A percentile compares a stretch with the other conserved stretches of the same genome.
Conservation (phyloP, 768 basidiomycete species). For the Pulveroboletus sp. region DNA sequence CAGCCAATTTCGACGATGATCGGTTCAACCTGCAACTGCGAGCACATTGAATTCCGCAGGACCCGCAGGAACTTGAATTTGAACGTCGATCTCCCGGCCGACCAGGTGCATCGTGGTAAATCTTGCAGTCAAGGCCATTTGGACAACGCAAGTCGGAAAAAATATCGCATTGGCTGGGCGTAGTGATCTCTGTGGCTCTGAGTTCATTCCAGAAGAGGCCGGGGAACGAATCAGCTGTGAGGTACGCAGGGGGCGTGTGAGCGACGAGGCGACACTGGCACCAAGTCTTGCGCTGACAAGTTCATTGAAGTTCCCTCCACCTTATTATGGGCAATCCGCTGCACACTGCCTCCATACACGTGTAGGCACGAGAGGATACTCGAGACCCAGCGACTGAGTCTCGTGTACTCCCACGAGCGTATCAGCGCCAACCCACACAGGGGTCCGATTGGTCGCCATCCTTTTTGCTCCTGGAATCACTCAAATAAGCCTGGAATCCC, state of each 20-base stretch:
- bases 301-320: slow-evolving; percentile 5
- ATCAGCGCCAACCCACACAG: slow-evolving; percentile 27
- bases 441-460: slow-evolving; percentile 23
- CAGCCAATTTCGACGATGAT: slow-evolving; percentile 6
- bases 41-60: slow-evolving; percentile 3
- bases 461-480: slow-evolving; percentile 22
- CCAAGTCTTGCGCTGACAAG: not conserved
- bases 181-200: slow-evolving; percentile 14
- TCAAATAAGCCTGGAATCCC: slow-evolving; percentile 30
- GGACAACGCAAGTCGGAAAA: not conserved
- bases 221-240: slow-evolving; percentile 8
- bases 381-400: not conserved
- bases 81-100: slow-evolving; percentile 11
- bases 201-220: slow-evolving; percentile 12
- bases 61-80: slow-evolving; percentile 3
- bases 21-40: not conserved
- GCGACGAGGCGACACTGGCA: slow-evolving; percentile 21
- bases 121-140: slow-evolving; percentile 8
- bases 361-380: not conserved
- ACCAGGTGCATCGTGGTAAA: slow-evolving; percentile 27
- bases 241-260: slow-evolving; percentile 21
- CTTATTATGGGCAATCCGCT: slow-evolving; percentile 7
- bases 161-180: slow-evolving; percentile 1
- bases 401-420: slow-evolving; percentile 26
- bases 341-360: slow-evolving; percentile 7